phyloP scores from a whole-genome alignment of 2,329 filamentous ascomycete species.

The Apiospora sp. region DNA sequence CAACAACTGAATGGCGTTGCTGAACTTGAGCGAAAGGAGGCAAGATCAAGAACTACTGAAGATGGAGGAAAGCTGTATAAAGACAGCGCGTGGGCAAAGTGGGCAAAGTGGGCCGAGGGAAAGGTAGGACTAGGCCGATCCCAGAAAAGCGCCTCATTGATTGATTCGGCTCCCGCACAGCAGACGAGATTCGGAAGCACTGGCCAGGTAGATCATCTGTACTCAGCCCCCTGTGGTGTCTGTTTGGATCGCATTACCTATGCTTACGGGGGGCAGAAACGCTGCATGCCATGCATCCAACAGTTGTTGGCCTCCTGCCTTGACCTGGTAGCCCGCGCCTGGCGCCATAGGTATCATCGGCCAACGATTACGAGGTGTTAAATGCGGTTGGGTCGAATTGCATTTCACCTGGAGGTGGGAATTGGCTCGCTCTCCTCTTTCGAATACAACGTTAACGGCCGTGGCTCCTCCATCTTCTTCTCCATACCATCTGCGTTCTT shows the following conservation, averaged over 20 bases:
- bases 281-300: constrained; percentile 12
- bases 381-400: constrained; percentile 5
- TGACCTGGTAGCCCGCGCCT: not conserved
- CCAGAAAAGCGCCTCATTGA: constrained; percentile 15
- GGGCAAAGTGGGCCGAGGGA: not conserved
- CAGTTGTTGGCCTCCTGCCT: not conserved
- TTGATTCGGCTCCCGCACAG: constrained; percentile 2
- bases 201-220: not conserved
- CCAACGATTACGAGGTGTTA: not conserved
- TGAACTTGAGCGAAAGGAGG: constrained; percentile 20
- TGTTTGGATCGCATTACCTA: not conserved
- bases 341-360: not conserved
- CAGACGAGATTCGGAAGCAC: constrained; percentile 10
- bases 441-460: constrained; percentile 5
- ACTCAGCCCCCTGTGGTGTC: constrained; percentile 1
- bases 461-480: not conserved
- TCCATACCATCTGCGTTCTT: not conserved
- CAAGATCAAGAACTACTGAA: constrained; percentile 19
- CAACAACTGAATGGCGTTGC: constrained; percentile 9
- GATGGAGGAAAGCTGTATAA: constrained; percentile 17
- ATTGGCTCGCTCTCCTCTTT: constrained; percentile 9
- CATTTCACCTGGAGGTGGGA: constrained; percentile 11
- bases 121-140: constrained; percentile 10
- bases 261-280: constrained; percentile 3
- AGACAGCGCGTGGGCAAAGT: not conserved